Base-by-base conservation (phyloP, 176 grass and related monocot species). In the Bromus sterilis region DNA sequence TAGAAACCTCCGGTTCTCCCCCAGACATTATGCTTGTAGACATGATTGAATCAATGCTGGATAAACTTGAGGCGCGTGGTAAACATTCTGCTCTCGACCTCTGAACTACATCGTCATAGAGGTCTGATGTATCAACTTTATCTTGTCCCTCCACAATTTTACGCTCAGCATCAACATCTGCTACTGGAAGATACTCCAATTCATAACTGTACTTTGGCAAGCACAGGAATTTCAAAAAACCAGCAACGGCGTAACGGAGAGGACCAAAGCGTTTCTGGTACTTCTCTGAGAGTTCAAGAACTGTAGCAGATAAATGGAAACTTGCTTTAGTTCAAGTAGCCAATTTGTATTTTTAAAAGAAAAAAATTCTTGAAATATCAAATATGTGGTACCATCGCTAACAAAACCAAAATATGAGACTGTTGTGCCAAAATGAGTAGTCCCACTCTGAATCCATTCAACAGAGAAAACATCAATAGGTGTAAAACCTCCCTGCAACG, bases 401-500 rank as follows among this genome's bases (percentile, higher is more conserved):
- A 99, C 77, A 83, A 99, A 99, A 82, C 97, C 97, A 85, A 99
- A 99, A 80, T 99, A 99, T 25, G 97, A 91, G 28, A 99, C 93
- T 0, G 97, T 99, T 79, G 95, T 91, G 71, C 95, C 95, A 89
- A 89, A 98, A 86, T 98, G 92, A 61, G 89, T 63, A 71, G 84
- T 78, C 58, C 88, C 92, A 76, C 88, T 95, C 73, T 98, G 95
- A 81, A 98, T 93, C 95, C 95, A 98, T 83, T 95, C 85, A 56
- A 95, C 95, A 73, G 90, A 85, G 78, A 98, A 93, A 81, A 95
- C 90, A 93, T 98, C 95, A 71, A 94, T 91, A 57, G 92, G 90
- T 41, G 95, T 98, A 58, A 98, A 76, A 71, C 92, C 95, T 66
- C 95, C 95, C 95, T 98, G 88, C 44, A 74, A 83, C 46, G 23